Base-by-base conservation (phyloP, 2,329 filamentous ascomycete species). In the Neonectria neomacrospora region DNA sequence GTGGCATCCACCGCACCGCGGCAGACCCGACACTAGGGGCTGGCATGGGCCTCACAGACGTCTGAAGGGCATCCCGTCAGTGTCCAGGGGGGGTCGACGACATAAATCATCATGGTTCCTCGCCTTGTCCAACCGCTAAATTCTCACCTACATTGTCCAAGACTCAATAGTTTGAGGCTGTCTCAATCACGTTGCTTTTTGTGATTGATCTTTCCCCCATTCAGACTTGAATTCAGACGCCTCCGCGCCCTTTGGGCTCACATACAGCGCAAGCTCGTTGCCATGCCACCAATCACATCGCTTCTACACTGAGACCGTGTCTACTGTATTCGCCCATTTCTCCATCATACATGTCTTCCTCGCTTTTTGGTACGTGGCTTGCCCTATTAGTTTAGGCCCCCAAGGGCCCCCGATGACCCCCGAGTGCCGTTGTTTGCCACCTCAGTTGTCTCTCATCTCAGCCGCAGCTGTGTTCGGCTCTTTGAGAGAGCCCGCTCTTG, bases 281-380 rank as follows among this genome's bases (percentile, higher is more conserved):
- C 23, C n/a, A 44, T 7, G 8, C 23, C 26, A 32, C 47, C 47
- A 50, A 32, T 50, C 47, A 20, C 18, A 22, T 44, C 26, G 28
- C 14, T 30, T 4, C n/a, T 23, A 11, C 20, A 20, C 28, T 52
- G n/a, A 58, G 48, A 42, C 23, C 16, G 30, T 9, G 10, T 22
- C 12, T 22, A n/a, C n/a, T n/a, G n/a, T n/a, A 23, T 32, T 34
- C 16, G 9, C 39, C 16, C 37, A 52, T 37, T 23, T 20, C 23
- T 18, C 20, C 47, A 12, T 41, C 53, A 18, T 59, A 56, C 11
- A 68, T 68, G 61, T 42, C 59, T 61, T 62, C 57, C 47, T 68
- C 68, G 37, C 61, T 44, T 14, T 14, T 48, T 63, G 58, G 70
- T 72, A 65, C 22, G 70, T 65, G 23, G 48, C 41, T 32, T 57